Conservation (phyloP, 116 monocot genomes). For the Posidonia oceanica region DNA sequence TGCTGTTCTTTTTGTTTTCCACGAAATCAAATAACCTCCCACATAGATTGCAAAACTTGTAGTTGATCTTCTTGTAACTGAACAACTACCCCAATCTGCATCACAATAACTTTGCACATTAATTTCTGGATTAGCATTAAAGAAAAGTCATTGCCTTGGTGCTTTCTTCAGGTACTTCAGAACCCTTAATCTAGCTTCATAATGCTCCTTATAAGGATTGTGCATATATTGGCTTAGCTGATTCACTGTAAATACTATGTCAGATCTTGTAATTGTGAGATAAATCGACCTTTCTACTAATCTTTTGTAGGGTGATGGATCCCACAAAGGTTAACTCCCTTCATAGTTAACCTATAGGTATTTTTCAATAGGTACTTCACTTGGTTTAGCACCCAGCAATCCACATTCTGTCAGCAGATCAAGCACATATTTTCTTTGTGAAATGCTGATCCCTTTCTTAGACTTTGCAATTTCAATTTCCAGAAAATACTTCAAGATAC, state of each 20-base stretch:
- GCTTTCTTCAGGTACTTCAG: neutral
- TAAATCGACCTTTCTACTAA: constrained; percentile 1
- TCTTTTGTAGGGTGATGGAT: neutral
- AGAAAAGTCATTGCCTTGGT: neutral
- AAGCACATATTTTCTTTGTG: neutral
- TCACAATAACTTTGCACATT: neutral
- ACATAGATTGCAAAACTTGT: neutral
- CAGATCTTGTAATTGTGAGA: neutral
- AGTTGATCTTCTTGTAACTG: neutral
- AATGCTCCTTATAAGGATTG: neutral
- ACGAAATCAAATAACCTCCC: neutral
- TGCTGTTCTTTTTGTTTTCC: neutral
- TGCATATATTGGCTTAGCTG: neutral
- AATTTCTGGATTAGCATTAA: neutral
- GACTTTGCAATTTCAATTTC: neutral
- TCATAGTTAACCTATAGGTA: neutral
- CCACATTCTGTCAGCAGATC: neutral
- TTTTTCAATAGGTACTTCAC: neutral
- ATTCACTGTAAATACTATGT: neutral
- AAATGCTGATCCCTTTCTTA: neutral
- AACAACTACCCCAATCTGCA: neutral
- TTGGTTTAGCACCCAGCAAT: neutral
- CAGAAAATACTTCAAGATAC: neutral
- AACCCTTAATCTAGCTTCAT: neutral
- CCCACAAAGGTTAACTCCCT: neutral